These are phyloP conservation scores for Paecilomyces niveus DNA, from an alignment of 2,329 filamentous ascomycete genomes.

Conservation along the genomic window DNA sequence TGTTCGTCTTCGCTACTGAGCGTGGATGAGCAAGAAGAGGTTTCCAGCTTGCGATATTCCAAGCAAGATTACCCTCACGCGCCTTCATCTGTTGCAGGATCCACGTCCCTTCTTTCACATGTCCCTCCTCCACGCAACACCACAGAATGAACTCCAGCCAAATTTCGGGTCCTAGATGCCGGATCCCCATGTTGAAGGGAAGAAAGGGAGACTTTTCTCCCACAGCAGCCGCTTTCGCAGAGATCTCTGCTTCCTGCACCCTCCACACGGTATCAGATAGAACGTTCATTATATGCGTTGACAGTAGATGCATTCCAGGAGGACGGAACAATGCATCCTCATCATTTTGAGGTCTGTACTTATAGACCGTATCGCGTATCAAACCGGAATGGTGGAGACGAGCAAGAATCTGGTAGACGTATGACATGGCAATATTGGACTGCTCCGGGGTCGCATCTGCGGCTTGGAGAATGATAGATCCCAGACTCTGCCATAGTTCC, in stretches of 20 bases:
- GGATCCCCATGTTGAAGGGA: slow-evolving; percentile 33
- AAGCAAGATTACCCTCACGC: slow-evolving; percentile 19
- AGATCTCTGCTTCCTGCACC: slow-evolving; percentile 31
- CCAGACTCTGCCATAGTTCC: slow-evolving; percentile 33
- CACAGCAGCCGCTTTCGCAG: slow-evolving; percentile 26
- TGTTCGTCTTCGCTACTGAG: slow-evolving; percentile 25
- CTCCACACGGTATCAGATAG: slow-evolving; percentile 42
- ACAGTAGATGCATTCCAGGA: slow-evolving; percentile 38
- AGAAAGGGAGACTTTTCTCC: slow-evolving; percentile 32
- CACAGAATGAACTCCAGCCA: slow-evolving; percentile 46
- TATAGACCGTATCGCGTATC: slow-evolving; percentile 38
- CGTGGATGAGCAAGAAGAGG: slow-evolving; percentile 19
- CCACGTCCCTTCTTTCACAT: slow-evolving; percentile 32
- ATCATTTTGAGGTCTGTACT: slow-evolving; percentile 22
- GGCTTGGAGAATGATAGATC: slow-evolving; percentile 34
- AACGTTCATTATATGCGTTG: slow-evolving; percentile 39
- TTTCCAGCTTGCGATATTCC: slow-evolving; percentile 37
- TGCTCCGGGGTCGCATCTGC: slow-evolving; percentile 27
- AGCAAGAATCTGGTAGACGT: slow-evolving; percentile 38
- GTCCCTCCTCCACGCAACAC: slow-evolving; percentile 44
- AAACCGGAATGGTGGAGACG: slow-evolving; percentile 38
- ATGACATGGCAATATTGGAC: slow-evolving; percentile 35
- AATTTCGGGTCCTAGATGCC: slow-evolving; percentile 39
- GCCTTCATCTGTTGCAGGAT: slow-evolving; percentile 29
- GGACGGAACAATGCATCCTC: slow-evolving; percentile 29